These are phyloP conservation scores for Neophaeococcomyces aloes DNA, from an alignment of 2,329 filamentous ascomycete species.

Conservation along the genomic window DNA sequence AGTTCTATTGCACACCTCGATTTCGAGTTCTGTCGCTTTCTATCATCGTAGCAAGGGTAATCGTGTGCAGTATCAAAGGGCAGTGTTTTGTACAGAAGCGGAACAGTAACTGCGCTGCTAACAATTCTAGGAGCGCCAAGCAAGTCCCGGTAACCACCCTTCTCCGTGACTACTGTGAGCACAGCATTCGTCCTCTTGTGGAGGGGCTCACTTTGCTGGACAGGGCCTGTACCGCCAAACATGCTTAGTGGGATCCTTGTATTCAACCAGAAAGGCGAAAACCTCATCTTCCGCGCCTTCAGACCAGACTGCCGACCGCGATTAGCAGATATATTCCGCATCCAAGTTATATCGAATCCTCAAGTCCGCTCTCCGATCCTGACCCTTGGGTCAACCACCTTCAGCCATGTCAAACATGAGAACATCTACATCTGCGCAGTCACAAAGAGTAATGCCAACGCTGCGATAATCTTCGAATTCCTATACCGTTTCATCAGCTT, in stretches of 20 bases:
- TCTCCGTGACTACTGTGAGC: background rate
- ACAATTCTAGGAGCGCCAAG: constrained; percentile 1
- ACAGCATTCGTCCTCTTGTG: background rate
- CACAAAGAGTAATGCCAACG: constrained; percentile 98
- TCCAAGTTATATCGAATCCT: constrained; percentile 97
- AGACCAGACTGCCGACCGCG: constrained; percentile 96
- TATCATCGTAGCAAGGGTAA: constrained; percentile 7
- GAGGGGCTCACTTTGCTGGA: background rate
- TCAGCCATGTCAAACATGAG: constrained; percentile 98
- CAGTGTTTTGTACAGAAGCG: no score
- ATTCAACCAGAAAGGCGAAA: constrained; percentile 99
- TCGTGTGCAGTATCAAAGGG: no score
- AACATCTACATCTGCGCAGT: constrained; percentile 97
- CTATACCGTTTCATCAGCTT: constrained; percentile 83
- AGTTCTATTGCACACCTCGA: background rate
- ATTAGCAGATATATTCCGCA: constrained; percentile 96
- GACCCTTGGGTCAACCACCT: constrained; percentile 93
- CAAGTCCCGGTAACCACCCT: background rate
- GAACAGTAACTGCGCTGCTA: background rate
- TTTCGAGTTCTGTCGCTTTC: constrained; percentile 1
- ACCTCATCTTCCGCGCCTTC: constrained; percentile 98
- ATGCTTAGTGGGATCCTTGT: constrained; percentile 97
- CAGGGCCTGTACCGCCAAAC: constrained; percentile 4
- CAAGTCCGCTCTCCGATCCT: constrained; percentile 96
- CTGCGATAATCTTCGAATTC: constrained; percentile 95